These are phyloP conservation scores for Sindora glabra DNA, from an alignment of 306 rosid genomes.

Conservation along the genomic window DNA sequence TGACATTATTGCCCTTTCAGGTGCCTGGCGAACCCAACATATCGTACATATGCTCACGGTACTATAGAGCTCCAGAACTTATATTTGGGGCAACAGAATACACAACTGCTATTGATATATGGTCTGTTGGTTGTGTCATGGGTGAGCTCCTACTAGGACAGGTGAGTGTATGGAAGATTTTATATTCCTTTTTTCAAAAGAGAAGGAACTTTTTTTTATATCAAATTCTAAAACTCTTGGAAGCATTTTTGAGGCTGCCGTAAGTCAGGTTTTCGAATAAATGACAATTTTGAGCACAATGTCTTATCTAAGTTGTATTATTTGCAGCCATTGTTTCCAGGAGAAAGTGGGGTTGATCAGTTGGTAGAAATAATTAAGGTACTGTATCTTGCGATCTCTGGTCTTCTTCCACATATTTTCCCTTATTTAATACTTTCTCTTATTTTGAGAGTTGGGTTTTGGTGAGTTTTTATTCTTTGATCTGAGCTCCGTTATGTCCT, in stretches of 20 bases:
- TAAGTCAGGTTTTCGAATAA: neutral
- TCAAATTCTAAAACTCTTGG: no score
- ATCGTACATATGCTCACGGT: conserved; percentile 89
- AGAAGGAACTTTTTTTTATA: neutral
- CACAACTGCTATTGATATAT: conserved; percentile 89
- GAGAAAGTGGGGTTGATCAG: conserved; percentile 97
- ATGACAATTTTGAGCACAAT: conserved; percentile 6
- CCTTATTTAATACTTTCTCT: neutral
- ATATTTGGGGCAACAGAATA: conserved; percentile 97
- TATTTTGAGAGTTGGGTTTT: conserved; percentile 12
- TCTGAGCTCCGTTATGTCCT: conserved; percentile 1
- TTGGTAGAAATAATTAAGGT: conserved; percentile 96
- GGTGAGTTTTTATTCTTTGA: conserved; percentile 1
- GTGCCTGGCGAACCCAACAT: conserved; percentile 95
- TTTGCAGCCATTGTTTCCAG: conserved; percentile 95
- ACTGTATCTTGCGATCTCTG: neutral
- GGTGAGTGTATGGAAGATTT: conserved; percentile 31
- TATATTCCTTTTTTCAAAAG: neutral
- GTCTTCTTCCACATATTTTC: neutral
- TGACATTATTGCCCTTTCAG: conserved; percentile 30
- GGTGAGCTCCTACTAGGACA: conserved; percentile 91
- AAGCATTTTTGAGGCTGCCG: neutral
- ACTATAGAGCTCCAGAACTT: conserved; percentile 95
- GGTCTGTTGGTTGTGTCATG: conserved; percentile 95
- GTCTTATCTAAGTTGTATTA: conserved; percentile 7